Evolutionary conservation across 2,329 filamentous ascomycete species (phyloP), one percentile per base, ranked within the genome.

Genomic region (Hypoxylon sp.): DNA sequence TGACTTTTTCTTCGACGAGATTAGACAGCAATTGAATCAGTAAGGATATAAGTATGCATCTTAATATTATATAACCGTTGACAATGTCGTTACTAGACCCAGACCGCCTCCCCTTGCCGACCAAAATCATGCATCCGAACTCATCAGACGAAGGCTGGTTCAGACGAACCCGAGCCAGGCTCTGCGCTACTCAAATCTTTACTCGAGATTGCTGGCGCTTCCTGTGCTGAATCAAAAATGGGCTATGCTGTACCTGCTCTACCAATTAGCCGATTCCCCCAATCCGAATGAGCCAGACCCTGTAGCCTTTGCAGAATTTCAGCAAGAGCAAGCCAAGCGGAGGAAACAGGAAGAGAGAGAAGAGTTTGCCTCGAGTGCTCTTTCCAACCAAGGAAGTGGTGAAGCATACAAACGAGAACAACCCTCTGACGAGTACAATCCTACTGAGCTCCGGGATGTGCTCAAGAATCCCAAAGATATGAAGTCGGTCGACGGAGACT

Each of bases 221-320:
- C 94, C 94, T 0, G 94, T 98, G 5, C 86, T 99, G 48, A 92
- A 93, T 75, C 92, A 97, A 80, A 99, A 99, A 86, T 98, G 94
- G 94, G 94, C 92, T 2, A 98, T 99, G 72, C 85, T 99, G 19
- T 97, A 97, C 78, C 89, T 99, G 46, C 87, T 99, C 46, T 92
- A 96, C 78, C 90, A 93, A 74, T 87, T 98, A 52, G 90, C 93
- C 68, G 92, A 94, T 76, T 89, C 87, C 3, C 85, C 86, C 35
- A 84, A 88, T 66, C 86, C 87, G 1, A 83, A 80, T 73, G 84
- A 87, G 59, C 86, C 84, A 29, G 78, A 79, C 61, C 75, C 75
- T 9, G 61, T 70, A 39, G 78, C 76, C 10, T 76, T 77, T 53
- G 73, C 75, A 33, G 77, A 79, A 68, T 77, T 76, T 46, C 72